These are phyloP conservation scores for Miamiensis avidus DNA, from an alignment of 169 alveolate genomes.

Conservation along the genomic window DNA sequence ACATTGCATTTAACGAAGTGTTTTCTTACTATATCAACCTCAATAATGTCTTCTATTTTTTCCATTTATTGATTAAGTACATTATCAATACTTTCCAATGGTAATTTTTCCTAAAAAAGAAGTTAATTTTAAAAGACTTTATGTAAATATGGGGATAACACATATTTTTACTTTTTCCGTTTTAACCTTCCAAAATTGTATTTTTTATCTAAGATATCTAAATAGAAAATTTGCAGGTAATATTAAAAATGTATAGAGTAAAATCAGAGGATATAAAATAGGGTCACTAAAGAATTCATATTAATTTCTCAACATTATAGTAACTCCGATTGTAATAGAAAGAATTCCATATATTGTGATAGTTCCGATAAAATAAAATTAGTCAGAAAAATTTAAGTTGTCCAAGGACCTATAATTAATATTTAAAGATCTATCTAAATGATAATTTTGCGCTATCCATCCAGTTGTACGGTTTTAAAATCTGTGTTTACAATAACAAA, in stretches of 20 bases:
- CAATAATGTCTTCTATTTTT: constrained; percentile 44
- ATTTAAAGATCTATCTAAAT: constrained; percentile 52
- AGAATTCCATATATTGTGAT: constrained; percentile 56
- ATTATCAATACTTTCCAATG: constrained; percentile 28
- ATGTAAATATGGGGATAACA: too few species aligned
- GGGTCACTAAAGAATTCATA: constrained; percentile 68
- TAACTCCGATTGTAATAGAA: constrained; percentile 47
- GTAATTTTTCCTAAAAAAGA: not conserved
- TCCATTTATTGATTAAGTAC: constrained; percentile 37
- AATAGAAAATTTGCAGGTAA: constrained; percentile 9
- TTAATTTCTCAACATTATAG: constrained; percentile 55
- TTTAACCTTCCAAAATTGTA: constrained; percentile 24
- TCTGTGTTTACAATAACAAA: constrained; percentile 64
- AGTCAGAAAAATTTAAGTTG: constrained; percentile 60
- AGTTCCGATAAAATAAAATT: constrained; percentile 61
- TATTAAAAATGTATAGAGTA: constrained; percentile 19
- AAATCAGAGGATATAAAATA: constrained; percentile 29
- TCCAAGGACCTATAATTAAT: constrained; percentile 69
- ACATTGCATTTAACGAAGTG: constrained; percentile 40
- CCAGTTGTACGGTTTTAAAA: constrained; percentile 50
- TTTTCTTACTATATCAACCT: constrained; percentile 38
- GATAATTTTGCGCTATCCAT: constrained; percentile 45
- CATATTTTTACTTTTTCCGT: not conserved
- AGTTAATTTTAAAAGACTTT: too few species aligned
- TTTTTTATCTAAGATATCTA: constrained; percentile 25